Base-by-base conservation (phyloP, 805 yeast genomes). In the Torulaspora quercuum region DNA sequence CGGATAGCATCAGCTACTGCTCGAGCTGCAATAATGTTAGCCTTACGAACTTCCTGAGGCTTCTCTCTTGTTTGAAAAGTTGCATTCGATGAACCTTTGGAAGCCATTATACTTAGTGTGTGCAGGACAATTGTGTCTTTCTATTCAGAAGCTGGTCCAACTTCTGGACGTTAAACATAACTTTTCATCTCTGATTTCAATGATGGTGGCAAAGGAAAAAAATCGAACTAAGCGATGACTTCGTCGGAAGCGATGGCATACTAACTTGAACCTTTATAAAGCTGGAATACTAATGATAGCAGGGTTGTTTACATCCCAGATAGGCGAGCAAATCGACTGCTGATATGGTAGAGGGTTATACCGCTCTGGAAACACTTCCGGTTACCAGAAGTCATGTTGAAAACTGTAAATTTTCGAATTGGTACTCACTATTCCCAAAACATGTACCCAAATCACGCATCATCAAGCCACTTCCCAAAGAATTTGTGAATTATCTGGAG, bases 1-100 rank as follows among this genome's bases (percentile, higher is more conserved):
- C 96, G 76, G 53, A 88, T 85, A 31, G 96, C 96, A 63, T 88
- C 96, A 3, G 95, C 88, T 16, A 88, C 96, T 5, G 96, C 95
- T 53, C 90, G 72, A 5, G 96, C 97, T 3, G 96, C 96, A 46
- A 82, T 71, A 49, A 89, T 87, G 59, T 88, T 88, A 36, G 89
- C 77, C 63, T 76, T 79, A 46, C 97, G 82, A 35, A 88, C 95
- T 64, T 89, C 97, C 59, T 82, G 89, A 15, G 97, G 97, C 72
- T 89, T 88, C 53, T 89, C 96, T 61, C 80, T 87, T 66, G 89
- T 89, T 56, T 79, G 84, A 71, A 92, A 92, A 29, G 92, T 83
- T 36, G 92, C 88, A 65, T 87, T 87, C 24, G 88, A 80, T 14
- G 84, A 79, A 33, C 46, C 39, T 32, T 53, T 55, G 27, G 52